Conservation (phyloP, 176 grass and related monocot species). For the Musa beccarii region DNA sequence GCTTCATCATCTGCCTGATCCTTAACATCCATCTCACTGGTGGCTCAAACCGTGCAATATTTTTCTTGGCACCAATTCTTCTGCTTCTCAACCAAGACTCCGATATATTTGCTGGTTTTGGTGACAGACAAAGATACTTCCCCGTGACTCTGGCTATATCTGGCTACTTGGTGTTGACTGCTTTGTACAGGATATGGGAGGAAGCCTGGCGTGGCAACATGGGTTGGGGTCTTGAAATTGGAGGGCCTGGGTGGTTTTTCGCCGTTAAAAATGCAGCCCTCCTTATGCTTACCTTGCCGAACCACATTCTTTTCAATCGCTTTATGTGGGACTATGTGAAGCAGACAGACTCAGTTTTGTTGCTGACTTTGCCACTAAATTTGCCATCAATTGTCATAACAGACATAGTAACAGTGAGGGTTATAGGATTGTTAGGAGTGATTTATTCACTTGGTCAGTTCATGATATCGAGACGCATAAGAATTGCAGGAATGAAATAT, state of each 20-base stretch:
- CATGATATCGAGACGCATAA: slow-evolving; percentile 74
- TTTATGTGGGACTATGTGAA: slow-evolving; percentile 99
- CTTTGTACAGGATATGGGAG: slow-evolving; percentile 80
- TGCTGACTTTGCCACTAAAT: slow-evolving; percentile 88
- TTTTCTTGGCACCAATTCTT: slow-evolving; percentile 86
- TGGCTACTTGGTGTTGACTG: slow-evolving; percentile 65
- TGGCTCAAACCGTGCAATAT: slow-evolving; percentile 89
- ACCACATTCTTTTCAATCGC: slow-evolving; percentile 94
- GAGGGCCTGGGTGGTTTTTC: slow-evolving; percentile 71
- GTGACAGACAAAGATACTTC: slow-evolving; percentile 93
- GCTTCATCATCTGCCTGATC: slow-evolving; percentile 82
- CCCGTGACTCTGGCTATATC: slow-evolving; percentile 68
- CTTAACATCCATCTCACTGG: slow-evolving; percentile 79
- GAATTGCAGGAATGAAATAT: slow-evolving; percentile 95
- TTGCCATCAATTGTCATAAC: slow-evolving; percentile 83
- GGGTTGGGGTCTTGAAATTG: slow-evolving; percentile 79
- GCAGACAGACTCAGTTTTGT: slow-evolving; percentile 70
- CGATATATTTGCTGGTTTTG: slow-evolving; percentile 84
- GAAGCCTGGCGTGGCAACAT: slow-evolving; percentile 56
- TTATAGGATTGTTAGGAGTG: slow-evolving; percentile 80
- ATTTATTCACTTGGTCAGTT: slow-evolving; percentile 93
- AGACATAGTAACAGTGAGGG: slow-evolving; percentile 69
- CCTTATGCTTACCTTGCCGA: slow-evolving; percentile 76
- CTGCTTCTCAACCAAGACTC: slow-evolving; percentile 96
- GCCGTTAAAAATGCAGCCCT: slow-evolving; percentile 77